Evolutionary conservation across 1,139 yeast species (phyloP), one percentile per base, ranked within the genome.

Genomic region (Yamadazyma diospyri): DNA sequence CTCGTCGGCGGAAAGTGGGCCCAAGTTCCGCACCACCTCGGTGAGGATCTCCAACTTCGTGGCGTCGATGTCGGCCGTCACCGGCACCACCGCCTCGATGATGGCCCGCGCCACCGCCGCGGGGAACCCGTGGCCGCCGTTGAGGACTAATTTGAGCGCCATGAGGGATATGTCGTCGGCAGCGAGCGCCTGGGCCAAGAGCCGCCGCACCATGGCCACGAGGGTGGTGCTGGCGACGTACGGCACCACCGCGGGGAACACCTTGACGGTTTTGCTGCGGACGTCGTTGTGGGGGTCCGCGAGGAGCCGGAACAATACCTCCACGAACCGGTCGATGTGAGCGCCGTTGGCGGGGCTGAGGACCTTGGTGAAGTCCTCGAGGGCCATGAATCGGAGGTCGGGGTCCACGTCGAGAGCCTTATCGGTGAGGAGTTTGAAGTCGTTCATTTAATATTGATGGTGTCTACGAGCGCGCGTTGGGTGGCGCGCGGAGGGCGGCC

Each of bases 301-400:
- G 16, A 86, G 59, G 25, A 79, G 64, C 10, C 65, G 62, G 28
- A 81, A 61, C 16, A 83, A 57, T 4, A 72, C 68, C 5, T 70
- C 67, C 12, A 73, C 59, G 43, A 81, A 72, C 11, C 53, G 53
- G 33, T 64, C 66, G 17, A 66, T 51, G 27, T 47, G 45, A 18
- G 47, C 39, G 18, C 50, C 45, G 23, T 53, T 41, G 41, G 54
- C 45, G 31, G 56, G 45, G 43, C 41, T 36, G 60, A 68, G 40
- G 62, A 63, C 48, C 40, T 72, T 74, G 46, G 74, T 76, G 46
- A 86, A 69, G 51, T 87, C 96, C 46, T 77, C 84, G 41, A 86
- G 64, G 3, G 92, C 94, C 96, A 87, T 87, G 57, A 80, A 86
- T 50, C 95, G 69, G 45, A 83, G 65, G 52, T 87, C 96, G 3